These are phyloP conservation scores for Lachnellula occidentalis DNA, from an alignment of 2,329 filamentous ascomycete genomes.

Conservation along the genomic window DNA sequence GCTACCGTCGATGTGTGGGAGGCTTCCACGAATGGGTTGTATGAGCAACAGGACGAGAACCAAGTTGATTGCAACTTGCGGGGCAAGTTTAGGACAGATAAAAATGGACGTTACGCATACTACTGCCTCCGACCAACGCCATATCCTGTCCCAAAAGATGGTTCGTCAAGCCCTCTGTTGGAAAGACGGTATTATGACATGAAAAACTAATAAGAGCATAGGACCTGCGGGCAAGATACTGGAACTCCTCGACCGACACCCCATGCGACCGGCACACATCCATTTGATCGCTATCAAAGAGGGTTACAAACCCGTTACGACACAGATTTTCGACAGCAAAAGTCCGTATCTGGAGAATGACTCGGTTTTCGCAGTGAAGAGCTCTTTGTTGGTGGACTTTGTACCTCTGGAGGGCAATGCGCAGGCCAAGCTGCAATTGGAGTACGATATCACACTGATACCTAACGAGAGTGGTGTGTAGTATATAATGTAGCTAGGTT, in stretches of 20 bases:
- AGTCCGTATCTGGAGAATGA: conserved; percentile 56
- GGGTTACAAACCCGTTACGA: conserved; percentile 62
- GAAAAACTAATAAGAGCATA: conserved; percentile 13
- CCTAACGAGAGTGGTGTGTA: too few species aligned
- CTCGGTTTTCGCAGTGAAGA: conserved; percentile 49
- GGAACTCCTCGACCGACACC: conserved; percentile 53
- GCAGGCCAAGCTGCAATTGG: conserved; percentile 30
- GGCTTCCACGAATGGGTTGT: conserved; percentile 52
- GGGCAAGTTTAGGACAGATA: conserved; percentile 56
- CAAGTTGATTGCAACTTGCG: conserved; percentile 58
- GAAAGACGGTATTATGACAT: background rate
- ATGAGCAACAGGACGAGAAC: conserved; percentile 57
- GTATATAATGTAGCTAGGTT: too few species aligned
- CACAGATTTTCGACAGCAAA: conserved; percentile 69
- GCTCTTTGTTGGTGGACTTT: conserved; percentile 46
- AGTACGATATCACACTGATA: too few species aligned
- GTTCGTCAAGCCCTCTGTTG: conserved; percentile 11
- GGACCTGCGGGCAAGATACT: conserved; percentile 54
- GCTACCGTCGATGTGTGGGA: conserved; percentile 60
- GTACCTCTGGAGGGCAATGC: conserved; percentile 37
- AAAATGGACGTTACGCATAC: conserved; percentile 49
- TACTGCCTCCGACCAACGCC: conserved; percentile 44
- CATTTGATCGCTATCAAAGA: conserved; percentile 47
- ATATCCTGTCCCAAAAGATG: conserved; percentile 30
- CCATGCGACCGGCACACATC: conserved; percentile 58